These are phyloP conservation scores for Ogataea thermomethanolica DNA, from an alignment of 805 yeast genomes.

Conservation along the genomic window DNA sequence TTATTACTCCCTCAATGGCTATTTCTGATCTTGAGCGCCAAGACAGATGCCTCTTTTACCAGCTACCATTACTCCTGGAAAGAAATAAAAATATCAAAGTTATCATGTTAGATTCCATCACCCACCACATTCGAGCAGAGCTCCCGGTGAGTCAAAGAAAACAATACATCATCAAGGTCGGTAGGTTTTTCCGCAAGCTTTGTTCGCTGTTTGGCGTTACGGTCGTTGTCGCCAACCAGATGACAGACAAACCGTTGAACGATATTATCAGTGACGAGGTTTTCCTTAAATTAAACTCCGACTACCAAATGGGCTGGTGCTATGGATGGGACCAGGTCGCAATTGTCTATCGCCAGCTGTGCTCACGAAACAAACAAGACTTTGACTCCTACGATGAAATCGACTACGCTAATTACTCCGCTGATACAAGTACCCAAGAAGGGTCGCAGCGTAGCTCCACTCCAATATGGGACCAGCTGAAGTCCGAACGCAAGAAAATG, in stretches of 20 bases:
- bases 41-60: conserved; percentile 67
- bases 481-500: conserved; percentile 26
- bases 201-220: conserved; percentile 52
- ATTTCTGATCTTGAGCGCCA: conserved; percentile 61
- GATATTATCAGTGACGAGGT: conserved; percentile 31
- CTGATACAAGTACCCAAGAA: not conserved
- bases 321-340: conserved; percentile 66
- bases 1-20: conserved; percentile 28
- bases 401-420: conserved; percentile 10
- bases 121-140: conserved; percentile 75
- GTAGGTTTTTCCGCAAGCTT: conserved; percentile 45
- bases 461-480: conserved; percentile 26
- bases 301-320: conserved; percentile 68
- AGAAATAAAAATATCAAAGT: conserved; percentile 43
- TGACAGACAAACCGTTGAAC: conserved; percentile 54
- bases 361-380: conserved; percentile 17
- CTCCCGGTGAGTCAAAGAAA: conserved; percentile 42
- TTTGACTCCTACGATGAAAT: conserved; percentile 22
- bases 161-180: conserved; percentile 40
- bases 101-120: conserved; percentile 75
- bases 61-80: conserved; percentile 56
- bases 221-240: conserved; percentile 74
- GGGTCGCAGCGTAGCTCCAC: conserved; percentile 9
- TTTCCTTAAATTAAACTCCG: conserved; percentile 41
- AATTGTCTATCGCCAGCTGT: conserved; percentile 29